Evolutionary conservation across 495 filamentous ascomycete species (phyloP).

Genomic region (Oleoguttula mirabilis): DNA sequence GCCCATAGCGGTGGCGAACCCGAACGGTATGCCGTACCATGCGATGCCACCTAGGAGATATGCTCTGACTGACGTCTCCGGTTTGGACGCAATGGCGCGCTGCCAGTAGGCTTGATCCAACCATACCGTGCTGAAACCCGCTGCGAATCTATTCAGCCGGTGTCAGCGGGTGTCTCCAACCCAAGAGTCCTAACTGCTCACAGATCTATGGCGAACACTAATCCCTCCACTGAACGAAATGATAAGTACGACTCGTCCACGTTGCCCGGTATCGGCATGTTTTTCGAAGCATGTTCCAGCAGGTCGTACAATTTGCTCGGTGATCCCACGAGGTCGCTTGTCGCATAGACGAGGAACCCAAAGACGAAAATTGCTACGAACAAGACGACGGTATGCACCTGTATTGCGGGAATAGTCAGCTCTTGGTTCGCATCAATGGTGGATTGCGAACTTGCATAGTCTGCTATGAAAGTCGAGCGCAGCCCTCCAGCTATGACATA

Average conservation of each 20-base stretch:
- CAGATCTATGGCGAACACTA: slow-evolving; percentile 34
- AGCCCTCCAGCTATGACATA: slow-evolving; percentile 38
- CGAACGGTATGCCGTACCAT: slow-evolving; percentile 39
- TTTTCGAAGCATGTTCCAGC: slow-evolving; percentile 33
- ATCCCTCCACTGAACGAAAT: slow-evolving; percentile 37
- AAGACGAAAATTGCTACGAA: slow-evolving; percentile 33
- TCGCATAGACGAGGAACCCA: slow-evolving; percentile 37
- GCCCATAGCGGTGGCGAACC: slow-evolving; percentile 39
- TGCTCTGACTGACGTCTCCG: slow-evolving; percentile 34
- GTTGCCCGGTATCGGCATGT: slow-evolving; percentile 38
- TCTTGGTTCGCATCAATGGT: no score
- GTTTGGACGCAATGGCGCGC: slow-evolving; percentile 38
- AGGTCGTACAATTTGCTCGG: slow-evolving; percentile 38
- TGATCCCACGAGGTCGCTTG: slow-evolving; percentile 35
- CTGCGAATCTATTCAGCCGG: no score
- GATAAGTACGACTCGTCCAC: slow-evolving; percentile 41
- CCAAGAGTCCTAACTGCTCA: no score
- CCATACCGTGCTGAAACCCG: slow-evolving; percentile 34
- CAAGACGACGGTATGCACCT: slow-evolving; percentile 35
- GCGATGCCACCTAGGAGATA: slow-evolving; percentile 41
- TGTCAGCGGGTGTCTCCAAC: no score
- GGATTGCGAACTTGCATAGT: no score
- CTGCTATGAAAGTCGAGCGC: slow-evolving; percentile 33
- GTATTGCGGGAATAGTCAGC: no score
- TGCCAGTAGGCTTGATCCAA: slow-evolving; percentile 41